phyloP scores from a whole-genome alignment of 176 grass and related monocot species.

The Raddia distichophylla region DNA sequence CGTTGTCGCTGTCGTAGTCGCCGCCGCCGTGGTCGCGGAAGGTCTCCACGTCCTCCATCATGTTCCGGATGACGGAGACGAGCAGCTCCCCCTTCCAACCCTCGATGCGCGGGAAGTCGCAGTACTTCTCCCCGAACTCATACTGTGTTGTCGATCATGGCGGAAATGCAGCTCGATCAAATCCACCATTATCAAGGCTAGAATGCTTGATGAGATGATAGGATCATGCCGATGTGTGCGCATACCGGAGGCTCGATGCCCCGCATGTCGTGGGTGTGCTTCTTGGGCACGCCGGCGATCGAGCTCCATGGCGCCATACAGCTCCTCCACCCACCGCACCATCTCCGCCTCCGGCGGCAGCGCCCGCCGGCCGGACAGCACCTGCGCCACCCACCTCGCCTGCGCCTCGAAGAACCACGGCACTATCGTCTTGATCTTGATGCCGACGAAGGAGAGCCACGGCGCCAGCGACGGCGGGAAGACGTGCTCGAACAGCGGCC shows the following conservation, averaged over 20 bases:
- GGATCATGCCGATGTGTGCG: too few relatives aligned
- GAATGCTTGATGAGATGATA: too few relatives aligned
- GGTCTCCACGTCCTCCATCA: background rate
- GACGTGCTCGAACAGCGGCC: constrained; percentile 54
- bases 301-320: background rate
- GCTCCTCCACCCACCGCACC: constrained; percentile 18
- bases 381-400: constrained; percentile 46
- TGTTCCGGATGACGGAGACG: accelerated
- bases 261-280: constrained; percentile 7
- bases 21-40: constrained; percentile 26
- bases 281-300: constrained; percentile 37
- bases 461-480: constrained; percentile 48
- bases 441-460: constrained; percentile 24
- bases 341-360: constrained; percentile 43
- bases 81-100: constrained; percentile 39
- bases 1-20: background rate
- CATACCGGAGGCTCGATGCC: background rate
- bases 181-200: too few relatives aligned
- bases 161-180: too few relatives aligned
- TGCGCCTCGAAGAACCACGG: constrained; percentile 35
- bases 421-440: background rate
- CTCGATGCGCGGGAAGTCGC: constrained; percentile 14
- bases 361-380: constrained; percentile 33
- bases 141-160: too few relatives aligned
- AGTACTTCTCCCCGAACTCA: constrained; percentile 24